Evolutionary conservation across 73 alveolate species (phyloP), one percentile per base, ranked within the genome.

Genomic region (Tetrahymena elliotti): DNA sequence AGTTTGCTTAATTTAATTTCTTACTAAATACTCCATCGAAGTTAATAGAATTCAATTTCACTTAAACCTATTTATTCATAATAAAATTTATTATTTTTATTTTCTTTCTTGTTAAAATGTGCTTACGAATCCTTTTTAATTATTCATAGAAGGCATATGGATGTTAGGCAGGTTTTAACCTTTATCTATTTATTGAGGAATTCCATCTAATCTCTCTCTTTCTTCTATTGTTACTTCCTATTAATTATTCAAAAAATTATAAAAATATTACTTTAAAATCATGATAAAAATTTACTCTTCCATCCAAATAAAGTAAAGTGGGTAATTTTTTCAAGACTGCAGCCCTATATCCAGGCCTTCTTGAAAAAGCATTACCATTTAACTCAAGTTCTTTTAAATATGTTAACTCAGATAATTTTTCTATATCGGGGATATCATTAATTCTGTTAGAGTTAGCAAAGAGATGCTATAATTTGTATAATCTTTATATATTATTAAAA

Each of bases 391-490:
- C 99, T 96, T 93, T 93, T 18, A 98, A 83, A 83, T 94, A 83
- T 13, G 97, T 95, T 16, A 96, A 53, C n/a, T 95, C 97, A 16
- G 84, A 83, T 35, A 98, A 88, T 27, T 97, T 92, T 93, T 98
- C 99, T 0, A 98, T 93, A 27, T 98, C 99, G 94, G 98, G 96
- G 52, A 97, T 84, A 24, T 98, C 99, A 93, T 97, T 84, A 13
- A 98, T 93, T 52, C 99, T 96, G 94, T 98, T 98, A 37, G 97
- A 94, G 36, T 54, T 92, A 13, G 96, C 95, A 93, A 95, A 95
- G 40, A 97, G 93, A 39, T 96, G 94, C 95, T 97, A 88, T 37
- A 98, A 96, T 93, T 97, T 96, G 33, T 88, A 97, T 11, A 98
- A 93, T 68, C 96, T 97, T 38, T 96, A 96, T n/a, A 98, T 84